Base-by-base conservation (phyloP, 139 green algal genomes). In the Yamagishiella unicocca region DNA sequence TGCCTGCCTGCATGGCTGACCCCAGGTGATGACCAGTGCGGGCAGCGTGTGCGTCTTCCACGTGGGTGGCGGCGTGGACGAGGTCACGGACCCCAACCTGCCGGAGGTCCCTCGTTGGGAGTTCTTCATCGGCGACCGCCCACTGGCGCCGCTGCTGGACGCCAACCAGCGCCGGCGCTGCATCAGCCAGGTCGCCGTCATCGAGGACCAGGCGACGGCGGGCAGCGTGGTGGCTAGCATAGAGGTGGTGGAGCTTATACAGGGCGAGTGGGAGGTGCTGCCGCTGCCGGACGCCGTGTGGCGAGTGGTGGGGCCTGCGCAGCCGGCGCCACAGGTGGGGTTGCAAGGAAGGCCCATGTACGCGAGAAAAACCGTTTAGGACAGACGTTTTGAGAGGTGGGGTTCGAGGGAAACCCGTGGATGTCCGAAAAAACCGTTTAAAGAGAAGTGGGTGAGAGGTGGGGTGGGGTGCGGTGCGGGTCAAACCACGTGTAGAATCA, bases 61-160 rank as follows among this genome's bases (percentile, higher is more conserved):
- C 73, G 89, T 96, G 45, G 94, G 94, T 31, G 95, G 95, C 21
- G 87, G 84, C 31, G 50, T 91, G n/a, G 90, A 96, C 77, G 71
- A 91, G 29, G 75, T 87, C 21, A 38, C 61, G 14, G 81, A 92
- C 79, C 78, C 70, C 76, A 67, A 89, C 82, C 35, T 80, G 46
- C 38, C 66, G 0, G 89, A 92, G 37, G 71, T 94, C 22, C 88
- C 91, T 29, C 90, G 91, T 25, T 97, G 95, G 95, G 95, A 97
- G 88, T 97, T 94, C 82, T 96, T 97, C 87, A 92, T 97, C 25
- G 95, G 91, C 0, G 95, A 96, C 90, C 71, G 84, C 12, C 90
- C 90, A 17, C 73, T 93, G 67, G 90, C 90, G 4, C 90, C 90
- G 29, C 31, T 54, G 27, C 31, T 88, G 8, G 90, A 95, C 62